Conservation (phyloP, 1,284 basidiomycete species). For the Macrocystidia cucumis region DNA sequence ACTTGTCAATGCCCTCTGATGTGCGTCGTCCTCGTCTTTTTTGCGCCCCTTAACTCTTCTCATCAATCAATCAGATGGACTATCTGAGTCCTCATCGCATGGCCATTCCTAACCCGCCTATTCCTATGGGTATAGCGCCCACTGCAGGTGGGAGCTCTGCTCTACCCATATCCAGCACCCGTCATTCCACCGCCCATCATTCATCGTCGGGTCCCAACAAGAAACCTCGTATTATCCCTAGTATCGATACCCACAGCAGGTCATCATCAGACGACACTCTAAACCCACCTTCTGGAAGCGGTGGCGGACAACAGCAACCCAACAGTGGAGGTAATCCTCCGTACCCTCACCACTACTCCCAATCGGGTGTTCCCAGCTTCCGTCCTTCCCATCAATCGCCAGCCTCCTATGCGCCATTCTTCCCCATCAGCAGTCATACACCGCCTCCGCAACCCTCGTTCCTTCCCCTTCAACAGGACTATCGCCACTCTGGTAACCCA, state of each 20-base stretch:
- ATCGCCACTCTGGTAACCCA: not conserved
- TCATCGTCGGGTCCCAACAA: not conserved
- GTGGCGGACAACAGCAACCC: too few relatives aligned
- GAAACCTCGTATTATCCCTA: not conserved
- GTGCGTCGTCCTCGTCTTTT: not conserved
- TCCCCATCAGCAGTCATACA: not conserved
- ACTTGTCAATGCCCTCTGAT: not conserved
- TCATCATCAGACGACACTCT: conserved; percentile 1
- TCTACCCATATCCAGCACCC: not conserved
- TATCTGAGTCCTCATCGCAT: not conserved
- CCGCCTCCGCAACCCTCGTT: conserved; percentile 1
- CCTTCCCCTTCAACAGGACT: not conserved
- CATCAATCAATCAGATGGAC: not conserved
- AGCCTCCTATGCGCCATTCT: not conserved
- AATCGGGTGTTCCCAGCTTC: not conserved
- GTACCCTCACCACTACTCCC: not conserved
- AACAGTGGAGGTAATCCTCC: too few relatives aligned
- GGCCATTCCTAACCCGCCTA: not conserved
- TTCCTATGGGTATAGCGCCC: not conserved
- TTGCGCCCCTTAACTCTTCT: not conserved
- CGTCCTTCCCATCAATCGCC: not conserved
- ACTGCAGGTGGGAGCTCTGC: not conserved
- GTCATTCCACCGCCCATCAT: conserved; percentile 1
- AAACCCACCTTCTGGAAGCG: not conserved
- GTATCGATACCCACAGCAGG: not conserved